Evolutionary conservation across 345 rosid genomes (phyloP).

Genomic region (Acer yangbiense): DNA sequence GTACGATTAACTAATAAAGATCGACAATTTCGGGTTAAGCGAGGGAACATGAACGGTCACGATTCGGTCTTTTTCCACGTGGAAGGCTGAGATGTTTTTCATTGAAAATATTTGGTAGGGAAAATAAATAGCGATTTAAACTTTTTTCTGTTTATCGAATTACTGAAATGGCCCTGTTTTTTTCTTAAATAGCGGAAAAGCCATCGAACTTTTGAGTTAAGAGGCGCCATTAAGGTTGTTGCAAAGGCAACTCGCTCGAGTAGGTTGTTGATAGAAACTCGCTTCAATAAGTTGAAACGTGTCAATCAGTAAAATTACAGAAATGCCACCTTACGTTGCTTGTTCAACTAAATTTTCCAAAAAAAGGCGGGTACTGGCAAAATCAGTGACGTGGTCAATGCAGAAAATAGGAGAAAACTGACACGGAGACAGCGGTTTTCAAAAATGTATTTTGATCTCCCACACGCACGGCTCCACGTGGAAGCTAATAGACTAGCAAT

Average conservation of each 20-base stretch:
- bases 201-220: conserved; percentile 24
- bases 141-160: not conserved
- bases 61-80: conserved; percentile 14
- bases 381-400: too few species aligned
- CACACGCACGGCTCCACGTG: conserved; percentile 5
- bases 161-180: not conserved
- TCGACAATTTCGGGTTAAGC: conserved; percentile 19
- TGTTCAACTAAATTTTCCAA: not conserved
- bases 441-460: not conserved
- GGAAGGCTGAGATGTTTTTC: conserved; percentile 21
- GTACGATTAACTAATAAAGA: not conserved
- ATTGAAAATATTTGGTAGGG: conserved; percentile 9
- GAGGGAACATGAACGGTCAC: conserved; percentile 12
- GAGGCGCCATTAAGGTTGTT: conserved; percentile 18
- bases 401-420: too few species aligned
- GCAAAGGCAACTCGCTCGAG: not conserved
- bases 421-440: not conserved
- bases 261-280: not conserved
- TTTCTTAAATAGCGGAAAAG: conserved; percentile 13
- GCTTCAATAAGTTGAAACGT: not conserved
- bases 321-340: not conserved
- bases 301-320: not conserved
- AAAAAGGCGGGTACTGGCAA: not conserved
- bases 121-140: conserved; percentile 15
- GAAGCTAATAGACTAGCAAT: not conserved